phyloP scores from a whole-genome alignment of 176 grass and related monocot genomes.

The Guadua angustifolia region DNA sequence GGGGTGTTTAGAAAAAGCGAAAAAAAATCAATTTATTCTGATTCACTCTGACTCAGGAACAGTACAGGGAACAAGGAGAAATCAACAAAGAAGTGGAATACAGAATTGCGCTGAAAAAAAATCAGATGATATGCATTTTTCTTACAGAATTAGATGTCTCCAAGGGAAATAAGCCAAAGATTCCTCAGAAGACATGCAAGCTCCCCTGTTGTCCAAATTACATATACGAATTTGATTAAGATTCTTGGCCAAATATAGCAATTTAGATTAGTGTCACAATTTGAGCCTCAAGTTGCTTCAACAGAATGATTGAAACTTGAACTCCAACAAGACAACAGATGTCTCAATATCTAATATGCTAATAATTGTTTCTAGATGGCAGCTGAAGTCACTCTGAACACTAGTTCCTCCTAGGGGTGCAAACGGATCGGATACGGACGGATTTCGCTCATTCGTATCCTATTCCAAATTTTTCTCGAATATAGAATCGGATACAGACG shows the following conservation, averaged over 20 bases:
- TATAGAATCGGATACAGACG: too few species aligned
- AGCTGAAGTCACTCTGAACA: neutral
- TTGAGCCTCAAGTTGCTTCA: neutral
- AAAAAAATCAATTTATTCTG: neutral
- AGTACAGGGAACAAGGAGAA: neutral
- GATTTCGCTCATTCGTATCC: too few species aligned
- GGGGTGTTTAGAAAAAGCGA: too few species aligned
- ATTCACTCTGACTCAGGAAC: neutral
- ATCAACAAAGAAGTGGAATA: neutral
- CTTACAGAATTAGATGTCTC: neutral
- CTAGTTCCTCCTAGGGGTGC: neutral
- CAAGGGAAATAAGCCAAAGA: slow-evolving; percentile 8
- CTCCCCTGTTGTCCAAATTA: neutral
- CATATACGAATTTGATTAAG: neutral
- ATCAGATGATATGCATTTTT: neutral
- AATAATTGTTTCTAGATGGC: neutral
- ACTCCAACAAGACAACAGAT: neutral
- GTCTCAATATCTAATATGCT: neutral
- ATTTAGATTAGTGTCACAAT: neutral
- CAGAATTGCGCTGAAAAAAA: neutral
- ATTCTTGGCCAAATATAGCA: neutral
- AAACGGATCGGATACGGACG: too few species aligned
- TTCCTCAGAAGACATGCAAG: neutral
- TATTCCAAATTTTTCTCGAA: too few species aligned
- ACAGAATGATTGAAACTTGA: neutral